A percentile compares a stretch with the other conserved stretches of the same genome.
These are phyloP conservation scores for Hypomyces rosellus DNA, from an alignment of 2,329 filamentous ascomycete genomes.

Conservation along the genomic window DNA sequence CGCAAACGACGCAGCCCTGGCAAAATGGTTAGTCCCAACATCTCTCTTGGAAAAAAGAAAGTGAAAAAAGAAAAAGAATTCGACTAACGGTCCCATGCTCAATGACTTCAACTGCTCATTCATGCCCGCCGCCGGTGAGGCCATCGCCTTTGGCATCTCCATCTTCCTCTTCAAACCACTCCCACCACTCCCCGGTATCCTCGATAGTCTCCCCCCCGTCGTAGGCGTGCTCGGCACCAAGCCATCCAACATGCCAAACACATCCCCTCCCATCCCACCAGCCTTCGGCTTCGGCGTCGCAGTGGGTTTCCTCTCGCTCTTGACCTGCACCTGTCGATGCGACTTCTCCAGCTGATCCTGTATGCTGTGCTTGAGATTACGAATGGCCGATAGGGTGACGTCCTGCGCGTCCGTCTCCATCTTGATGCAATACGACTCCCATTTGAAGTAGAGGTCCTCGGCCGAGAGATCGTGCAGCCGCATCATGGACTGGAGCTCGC, in stretches of 20 bases:
- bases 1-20: constrained; percentile 48
- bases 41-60: too few species aligned
- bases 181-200: constrained; percentile 22
- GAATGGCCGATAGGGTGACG: constrained; percentile 59
- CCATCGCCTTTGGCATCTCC: constrained; percentile 22
- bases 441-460: constrained; percentile 95
- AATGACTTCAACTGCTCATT: constrained; percentile 27
- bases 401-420: constrained; percentile 77
- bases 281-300: constrained; percentile 54
- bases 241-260: constrained; percentile 78
- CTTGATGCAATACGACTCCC: constrained; percentile 96
- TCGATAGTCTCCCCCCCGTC: constrained; percentile 37
- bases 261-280: constrained; percentile 51
- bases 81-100: constrained; percentile 23
- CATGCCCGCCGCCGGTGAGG: constrained; percentile 29
- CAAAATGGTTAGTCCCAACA: constrained; percentile 5
- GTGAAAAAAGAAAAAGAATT: not conserved
- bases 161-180: constrained; percentile 28
- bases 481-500: constrained; percentile 80
- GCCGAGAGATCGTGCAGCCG: constrained; percentile 72
- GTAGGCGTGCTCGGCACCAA: constrained; percentile 59
- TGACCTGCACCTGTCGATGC: constrained; percentile 57
- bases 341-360: constrained; percentile 78
- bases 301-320: constrained; percentile 55
- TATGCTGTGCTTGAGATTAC: constrained; percentile 78